Base-by-base conservation (phyloP, 305 asterid species). In the Rubia peregrina region DNA sequence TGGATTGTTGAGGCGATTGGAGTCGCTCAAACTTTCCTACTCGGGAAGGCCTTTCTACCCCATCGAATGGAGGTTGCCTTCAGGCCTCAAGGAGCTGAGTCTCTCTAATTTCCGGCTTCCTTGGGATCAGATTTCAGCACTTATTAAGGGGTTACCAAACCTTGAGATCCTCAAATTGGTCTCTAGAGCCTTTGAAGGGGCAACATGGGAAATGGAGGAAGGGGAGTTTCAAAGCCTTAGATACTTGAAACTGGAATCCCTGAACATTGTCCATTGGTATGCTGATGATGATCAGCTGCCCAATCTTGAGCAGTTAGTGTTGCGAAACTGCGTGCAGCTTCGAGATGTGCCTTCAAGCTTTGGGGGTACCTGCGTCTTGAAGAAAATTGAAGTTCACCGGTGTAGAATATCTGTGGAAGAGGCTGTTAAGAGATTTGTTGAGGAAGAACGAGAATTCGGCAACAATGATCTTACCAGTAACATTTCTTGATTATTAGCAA, bases 301-400 rank as follows among this genome's bases (percentile, higher is more conserved):
- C n/a, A 24, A 5, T 26, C 65, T 61, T 26, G 65, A 61, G 65
- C 65, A 26, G 7, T 8, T 61, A 24, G 65, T 61, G 42, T 10
- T 61, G 65, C 65, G 65, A 30, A 61, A 61, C 38, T 61, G 65
- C 42, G 38, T 9, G 65, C 65, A 61, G n/a, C 65, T 61, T 61
- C 9, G 9, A 14, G 42, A 61, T 6, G 65, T 61, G 36, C 65
- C 65, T 11, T 13, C 40, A 6, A 26, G 42, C 8, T 61, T 61
- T 24, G 65, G 41, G 8, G 33, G 36, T 0, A 57, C 33, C 17
- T 6, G 0, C 8, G 26, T 8, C 36, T 4, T 61, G 65, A 16
- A 30, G 65, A 61, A 14, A 61, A 26, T 61, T 61, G 65, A 61
- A 61, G 65, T 61, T 61, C 40, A 26, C 48, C 62, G 5, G 14